phyloP scores from a whole-genome alignment of 305 asterid genomes.

The Salvia sclarea region DNA sequence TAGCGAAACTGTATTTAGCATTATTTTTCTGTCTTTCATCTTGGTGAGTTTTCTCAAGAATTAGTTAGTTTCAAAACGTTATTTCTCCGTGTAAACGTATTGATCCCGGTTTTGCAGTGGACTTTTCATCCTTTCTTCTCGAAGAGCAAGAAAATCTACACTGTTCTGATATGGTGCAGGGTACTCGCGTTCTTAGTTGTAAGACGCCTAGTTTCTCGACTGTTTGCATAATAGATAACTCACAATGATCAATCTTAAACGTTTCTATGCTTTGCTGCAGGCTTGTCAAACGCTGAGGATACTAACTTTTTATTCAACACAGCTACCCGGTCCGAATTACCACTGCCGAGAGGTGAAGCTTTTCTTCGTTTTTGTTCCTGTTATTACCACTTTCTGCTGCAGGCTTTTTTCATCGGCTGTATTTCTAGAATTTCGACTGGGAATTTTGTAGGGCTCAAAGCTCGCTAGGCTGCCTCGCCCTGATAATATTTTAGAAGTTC shows the following conservation, averaged over 20 bases:
- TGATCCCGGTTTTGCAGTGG: slow-evolving; percentile 58
- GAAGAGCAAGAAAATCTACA: slow-evolving; percentile 82
- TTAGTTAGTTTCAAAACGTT: background rate
- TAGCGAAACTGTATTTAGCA: slow-evolving; percentile 74
- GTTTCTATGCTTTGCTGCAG: slow-evolving; percentile 40
- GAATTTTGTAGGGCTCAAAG: slow-evolving; percentile 41
- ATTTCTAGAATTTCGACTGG: slow-evolving; percentile 39
- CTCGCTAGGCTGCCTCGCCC: slow-evolving; percentile 87
- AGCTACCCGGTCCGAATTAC: slow-evolving; percentile 94
- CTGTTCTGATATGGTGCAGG: slow-evolving; percentile 95
- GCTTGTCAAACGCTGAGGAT: slow-evolving; percentile 88
- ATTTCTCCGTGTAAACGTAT: background rate
- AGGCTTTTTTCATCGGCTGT: slow-evolving; percentile 9
- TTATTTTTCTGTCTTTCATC: slow-evolving; percentile 65
- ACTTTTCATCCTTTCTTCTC: slow-evolving; percentile 92
- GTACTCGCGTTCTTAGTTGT: slow-evolving; percentile 66
- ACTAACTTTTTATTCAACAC: slow-evolving; percentile 85
- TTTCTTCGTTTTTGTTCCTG: background rate
- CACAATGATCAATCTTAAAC: background rate
- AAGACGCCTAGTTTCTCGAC: background rate
- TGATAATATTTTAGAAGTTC: slow-evolving; percentile 56
- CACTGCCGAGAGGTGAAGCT: slow-evolving; percentile 89
- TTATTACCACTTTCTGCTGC: background rate
- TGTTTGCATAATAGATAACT: background rate
- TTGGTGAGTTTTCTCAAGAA: slow-evolving; percentile 54